Evolutionary conservation across 2,329 filamentous ascomycete genomes (phyloP).

Genomic region (Diaporthe nobilis): DNA sequence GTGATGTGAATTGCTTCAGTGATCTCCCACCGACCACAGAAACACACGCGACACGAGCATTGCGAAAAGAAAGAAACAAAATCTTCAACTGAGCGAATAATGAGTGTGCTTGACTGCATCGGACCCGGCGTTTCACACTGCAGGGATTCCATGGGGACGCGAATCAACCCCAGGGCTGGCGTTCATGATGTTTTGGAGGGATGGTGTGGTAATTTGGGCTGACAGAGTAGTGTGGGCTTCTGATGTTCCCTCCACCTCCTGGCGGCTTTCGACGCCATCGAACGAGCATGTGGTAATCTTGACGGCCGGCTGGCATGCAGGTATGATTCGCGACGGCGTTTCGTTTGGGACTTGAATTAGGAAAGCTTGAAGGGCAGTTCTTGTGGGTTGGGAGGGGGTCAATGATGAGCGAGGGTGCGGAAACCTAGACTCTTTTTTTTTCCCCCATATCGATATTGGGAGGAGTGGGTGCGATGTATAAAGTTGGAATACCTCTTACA

Average conservation of each 20-base stretch:
- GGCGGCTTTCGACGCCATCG: too few species aligned
- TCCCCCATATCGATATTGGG: constrained; percentile 10
- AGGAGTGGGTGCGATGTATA: constrained; percentile 31
- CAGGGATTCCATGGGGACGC: constrained; percentile 10
- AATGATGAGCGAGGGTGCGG: not conserved
- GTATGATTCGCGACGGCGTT: constrained; percentile 9
- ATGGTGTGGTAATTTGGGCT: not conserved
- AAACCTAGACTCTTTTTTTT: not conserved
- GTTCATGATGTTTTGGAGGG: not conserved
- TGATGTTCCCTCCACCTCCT: not conserved
- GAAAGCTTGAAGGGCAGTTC: not conserved
- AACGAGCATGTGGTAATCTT: not conserved
- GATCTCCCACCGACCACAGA: not conserved
- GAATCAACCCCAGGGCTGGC: constrained; percentile 13
- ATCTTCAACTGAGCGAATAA: not conserved
- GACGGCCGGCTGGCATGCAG: not conserved
- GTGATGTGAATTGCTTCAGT: not conserved
- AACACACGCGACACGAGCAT: constrained; percentile 24
- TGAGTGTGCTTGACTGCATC: constrained; percentile 37
- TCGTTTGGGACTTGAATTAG: not conserved
- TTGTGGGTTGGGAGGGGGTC: not conserved
- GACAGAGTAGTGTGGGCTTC: not conserved
- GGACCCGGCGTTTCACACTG: constrained; percentile 37
- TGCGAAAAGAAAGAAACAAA: not conserved
- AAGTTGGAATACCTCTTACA: constrained; percentile 39